Evolutionary conservation across 2,329 filamentous ascomycete genomes (phyloP).

Genomic region (Biscogniauxia mediterranea): DNA sequence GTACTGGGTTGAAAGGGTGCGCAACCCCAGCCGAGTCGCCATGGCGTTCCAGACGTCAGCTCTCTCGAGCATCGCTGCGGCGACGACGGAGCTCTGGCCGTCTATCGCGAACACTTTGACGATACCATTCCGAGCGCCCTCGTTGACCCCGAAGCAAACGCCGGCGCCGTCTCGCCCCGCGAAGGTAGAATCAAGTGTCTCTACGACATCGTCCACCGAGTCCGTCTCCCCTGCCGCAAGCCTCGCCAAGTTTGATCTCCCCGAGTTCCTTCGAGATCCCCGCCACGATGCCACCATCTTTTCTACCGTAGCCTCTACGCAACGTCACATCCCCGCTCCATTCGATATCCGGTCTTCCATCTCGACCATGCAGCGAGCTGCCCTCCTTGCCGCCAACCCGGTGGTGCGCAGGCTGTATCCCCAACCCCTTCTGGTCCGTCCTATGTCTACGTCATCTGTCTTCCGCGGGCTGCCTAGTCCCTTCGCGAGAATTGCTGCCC

Average conservation of each 20-base stretch:
- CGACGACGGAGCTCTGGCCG: slow-evolving; percentile 45
- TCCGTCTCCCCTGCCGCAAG: slow-evolving; percentile 8
- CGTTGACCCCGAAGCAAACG: slow-evolving; percentile 11
- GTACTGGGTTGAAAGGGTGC: slow-evolving; percentile 9
- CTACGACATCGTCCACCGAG: slow-evolving; percentile 10
- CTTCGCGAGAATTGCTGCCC: slow-evolving; percentile 11
- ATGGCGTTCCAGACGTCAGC: slow-evolving; percentile 33
- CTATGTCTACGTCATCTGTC: slow-evolving; percentile 27
- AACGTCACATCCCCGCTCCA: slow-evolving; percentile 22
- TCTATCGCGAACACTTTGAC: slow-evolving; percentile 42
- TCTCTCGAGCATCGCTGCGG: slow-evolving; percentile 41
- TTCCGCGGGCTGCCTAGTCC: slow-evolving; percentile 19
- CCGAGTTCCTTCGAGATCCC: slow-evolving; percentile 35
- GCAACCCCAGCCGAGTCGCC: slow-evolving; percentile 13
- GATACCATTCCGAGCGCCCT: slow-evolving; percentile 34
- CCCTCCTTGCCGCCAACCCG: slow-evolving; percentile 31
- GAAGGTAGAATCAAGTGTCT: slow-evolving; percentile 9
- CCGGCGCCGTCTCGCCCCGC: not conserved
- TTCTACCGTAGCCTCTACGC: slow-evolving; percentile 12
- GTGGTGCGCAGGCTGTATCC: slow-evolving; percentile 25
- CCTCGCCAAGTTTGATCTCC: slow-evolving; percentile 27
- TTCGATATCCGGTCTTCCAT: slow-evolving; percentile 35
- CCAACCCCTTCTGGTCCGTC: slow-evolving; percentile 18
- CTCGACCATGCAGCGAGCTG: slow-evolving; percentile 29
- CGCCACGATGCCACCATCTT: slow-evolving; percentile 17